Percentiles rank a stretch among this genome's conserved stretches.
These are phyloP conservation scores for Rhizopogon rudus DNA, from an alignment of 768 basidiomycete genomes.

Conservation along the genomic window DNA sequence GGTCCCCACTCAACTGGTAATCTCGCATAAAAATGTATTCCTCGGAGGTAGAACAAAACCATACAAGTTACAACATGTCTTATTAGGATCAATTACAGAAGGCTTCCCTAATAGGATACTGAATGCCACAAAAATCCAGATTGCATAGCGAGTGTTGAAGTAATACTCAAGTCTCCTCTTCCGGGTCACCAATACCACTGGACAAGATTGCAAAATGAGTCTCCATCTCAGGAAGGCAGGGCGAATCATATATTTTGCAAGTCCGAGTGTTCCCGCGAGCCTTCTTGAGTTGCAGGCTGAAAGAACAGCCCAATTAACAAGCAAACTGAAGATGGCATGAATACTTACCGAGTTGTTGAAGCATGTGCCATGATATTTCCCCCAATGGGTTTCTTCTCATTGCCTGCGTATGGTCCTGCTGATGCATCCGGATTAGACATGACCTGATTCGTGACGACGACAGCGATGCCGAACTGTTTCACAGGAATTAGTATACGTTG, in stretches of 20 bases:
- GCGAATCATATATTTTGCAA: slow-evolving; percentile 97
- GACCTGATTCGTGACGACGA: slow-evolving; percentile 97
- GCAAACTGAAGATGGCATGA: background rate
- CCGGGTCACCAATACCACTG: slow-evolving; percentile 91
- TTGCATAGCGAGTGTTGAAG: background rate
- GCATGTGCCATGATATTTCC: slow-evolving; percentile 99
- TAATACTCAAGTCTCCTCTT: slow-evolving; percentile 61
- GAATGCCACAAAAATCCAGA: background rate
- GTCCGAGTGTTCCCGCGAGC: slow-evolving; percentile 87
- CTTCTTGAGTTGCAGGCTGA: slow-evolving; percentile 86
- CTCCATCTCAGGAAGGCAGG: slow-evolving; percentile 95
- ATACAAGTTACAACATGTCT: slow-evolving; percentile 7
- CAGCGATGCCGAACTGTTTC: slow-evolving; percentile 89
- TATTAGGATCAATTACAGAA: slow-evolving; percentile 6
- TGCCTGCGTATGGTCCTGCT: slow-evolving; percentile 80
- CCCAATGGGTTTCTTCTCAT: slow-evolving; percentile 98
- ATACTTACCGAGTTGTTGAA: slow-evolving; percentile 82
- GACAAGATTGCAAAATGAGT: slow-evolving; percentile 91
- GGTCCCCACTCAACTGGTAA: slow-evolving; percentile 47
- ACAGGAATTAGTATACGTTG: slow-evolving; percentile 5
- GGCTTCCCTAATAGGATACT: slow-evolving; percentile 4
- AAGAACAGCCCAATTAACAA: slow-evolving; percentile 7
- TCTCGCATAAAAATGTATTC: slow-evolving; percentile 7
- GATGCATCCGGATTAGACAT: slow-evolving; percentile 98
- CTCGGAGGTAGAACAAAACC: background rate